Base-by-base conservation (phyloP, 1,139 yeast genomes). In the Yamadazyma membranifaciens region DNA sequence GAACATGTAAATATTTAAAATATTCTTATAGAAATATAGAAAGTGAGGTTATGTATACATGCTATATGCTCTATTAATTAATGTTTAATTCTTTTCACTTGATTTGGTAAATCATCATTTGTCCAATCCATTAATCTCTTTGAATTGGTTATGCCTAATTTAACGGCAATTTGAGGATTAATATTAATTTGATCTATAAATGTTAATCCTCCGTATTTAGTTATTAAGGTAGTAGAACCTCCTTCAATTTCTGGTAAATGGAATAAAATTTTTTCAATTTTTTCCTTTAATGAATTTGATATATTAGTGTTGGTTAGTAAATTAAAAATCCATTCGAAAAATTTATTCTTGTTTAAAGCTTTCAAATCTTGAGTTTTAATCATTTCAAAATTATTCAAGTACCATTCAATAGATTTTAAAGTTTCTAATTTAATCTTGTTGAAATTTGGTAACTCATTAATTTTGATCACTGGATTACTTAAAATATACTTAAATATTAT, bases 81-180 rank as follows among this genome's bases (percentile, higher is more conserved):
- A 13, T 27, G n/a, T 22, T 45, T 51, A 9, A 46, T 24, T 52
- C 84, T 64, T 51, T 80, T 81, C 20, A 66, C 55, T 25, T 66
- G 59, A 34, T 62, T 58, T 1, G 59, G 62, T 11, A 73, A 48
- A 51, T 83, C 87, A 22, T 63, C 75, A 38, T 63, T 64, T 4
- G 80, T 65, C 92, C 92, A 85, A 3, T 80, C 81, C 31, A 66
- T 52, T 3, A 80, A 58, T 57, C 92, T 73, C 53, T 83, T 82
- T 41, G 70, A 51, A 0, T 62, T 60, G 4, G 70, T 65, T 13
- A 75, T 51, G 0, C 69, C 69, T 39, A 75, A 67, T 44, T 83
- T 68, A 7, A 70, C 39, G 2, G 72, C 65, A 7, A 83, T 46
- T 48, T 80, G 78, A 24, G 62, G 51, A 39, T 65, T 57, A 34